Conservation (phyloP, 257 asterid genomes). For the Coffea eugenioides region DNA sequence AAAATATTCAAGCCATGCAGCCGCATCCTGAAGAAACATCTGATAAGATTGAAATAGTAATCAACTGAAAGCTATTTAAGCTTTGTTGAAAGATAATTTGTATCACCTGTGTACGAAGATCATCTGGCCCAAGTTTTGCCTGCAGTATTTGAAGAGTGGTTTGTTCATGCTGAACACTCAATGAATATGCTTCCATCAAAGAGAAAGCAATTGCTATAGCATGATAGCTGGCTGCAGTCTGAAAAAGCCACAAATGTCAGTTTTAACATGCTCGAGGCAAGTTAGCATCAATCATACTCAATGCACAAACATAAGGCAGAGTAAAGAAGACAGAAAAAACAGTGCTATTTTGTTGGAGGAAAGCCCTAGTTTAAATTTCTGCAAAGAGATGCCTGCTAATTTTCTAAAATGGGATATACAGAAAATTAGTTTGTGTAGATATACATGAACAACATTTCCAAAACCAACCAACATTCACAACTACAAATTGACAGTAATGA, state of each 20-base stretch:
- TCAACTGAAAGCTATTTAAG: constrained; percentile 6
- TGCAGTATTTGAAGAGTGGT: constrained; percentile 49
- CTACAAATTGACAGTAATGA: not conserved
- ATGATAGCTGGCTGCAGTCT: constrained; percentile 57
- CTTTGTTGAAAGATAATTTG: constrained; percentile 3
- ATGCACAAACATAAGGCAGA: not conserved
- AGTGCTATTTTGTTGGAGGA: too few species aligned
- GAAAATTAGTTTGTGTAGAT: not conserved
- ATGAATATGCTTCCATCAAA: constrained; percentile 50
- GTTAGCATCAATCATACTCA: not conserved
- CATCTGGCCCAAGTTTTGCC: constrained; percentile 46
- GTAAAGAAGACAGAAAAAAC: not conserved
- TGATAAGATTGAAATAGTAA: constrained; percentile 26
- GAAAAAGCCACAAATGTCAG: constrained; percentile 8
- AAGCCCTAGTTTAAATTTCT: too few species aligned
- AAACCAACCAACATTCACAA: not conserved
- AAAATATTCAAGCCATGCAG: constrained; percentile 89
- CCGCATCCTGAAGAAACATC: constrained; percentile 61
- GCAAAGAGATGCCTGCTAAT: not conserved
- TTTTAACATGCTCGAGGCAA: not conserved
- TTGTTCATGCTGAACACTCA: constrained; percentile 52
- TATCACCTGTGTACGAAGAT: constrained; percentile 47
- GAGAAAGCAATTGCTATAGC: constrained; percentile 55
- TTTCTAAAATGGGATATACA: not conserved
- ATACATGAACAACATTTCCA: not conserved